Conservation (phyloP, 208 protist species). For the Wallacemonas sp. region DNA sequence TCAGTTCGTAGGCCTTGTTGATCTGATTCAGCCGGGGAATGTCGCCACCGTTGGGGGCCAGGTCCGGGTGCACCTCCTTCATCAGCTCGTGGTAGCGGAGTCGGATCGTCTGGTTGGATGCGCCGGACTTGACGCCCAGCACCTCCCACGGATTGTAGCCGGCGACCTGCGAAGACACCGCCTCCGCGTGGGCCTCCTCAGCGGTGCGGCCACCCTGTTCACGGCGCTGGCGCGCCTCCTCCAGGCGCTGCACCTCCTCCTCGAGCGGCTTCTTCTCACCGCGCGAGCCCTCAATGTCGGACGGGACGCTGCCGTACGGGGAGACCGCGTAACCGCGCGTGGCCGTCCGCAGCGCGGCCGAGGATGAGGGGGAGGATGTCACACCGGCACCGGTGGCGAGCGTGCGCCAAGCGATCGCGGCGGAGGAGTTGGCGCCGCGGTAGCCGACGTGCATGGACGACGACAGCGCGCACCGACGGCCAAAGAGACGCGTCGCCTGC, state of each 20-base stretch:
- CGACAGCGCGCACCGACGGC: not conserved
- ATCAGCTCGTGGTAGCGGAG: constrained; percentile 87
- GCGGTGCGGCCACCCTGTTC: constrained; percentile 28
- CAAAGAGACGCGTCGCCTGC: not conserved
- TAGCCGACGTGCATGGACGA: not conserved
- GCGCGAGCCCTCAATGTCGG: constrained; percentile 66
- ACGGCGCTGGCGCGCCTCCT: constrained; percentile 31
- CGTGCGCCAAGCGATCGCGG: not conserved
- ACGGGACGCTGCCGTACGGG: constrained; percentile 58
- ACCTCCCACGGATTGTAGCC: constrained; percentile 91
- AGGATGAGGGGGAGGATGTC: not conserved
- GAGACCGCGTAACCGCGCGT: constrained; percentile 7
- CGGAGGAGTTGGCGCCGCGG: not conserved
- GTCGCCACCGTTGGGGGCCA: constrained; percentile 77
- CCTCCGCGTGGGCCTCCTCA: constrained; percentile 41
- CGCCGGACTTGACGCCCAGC: constrained; percentile 76
- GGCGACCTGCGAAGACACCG: constrained; percentile 37
- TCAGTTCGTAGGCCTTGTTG: constrained; percentile 89
- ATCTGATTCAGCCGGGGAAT: constrained; percentile 84
- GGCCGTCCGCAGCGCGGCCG: not conserved
- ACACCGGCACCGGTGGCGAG: not conserved
- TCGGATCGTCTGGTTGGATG: constrained; percentile 69
- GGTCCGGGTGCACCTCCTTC: constrained; percentile 82
- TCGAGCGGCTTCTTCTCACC: constrained; percentile 52
- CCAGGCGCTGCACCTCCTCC: constrained; percentile 43